phyloP scores from a whole-genome alignment of 2,329 filamentous ascomycete species.

The Niveomyces coronatus region DNA sequence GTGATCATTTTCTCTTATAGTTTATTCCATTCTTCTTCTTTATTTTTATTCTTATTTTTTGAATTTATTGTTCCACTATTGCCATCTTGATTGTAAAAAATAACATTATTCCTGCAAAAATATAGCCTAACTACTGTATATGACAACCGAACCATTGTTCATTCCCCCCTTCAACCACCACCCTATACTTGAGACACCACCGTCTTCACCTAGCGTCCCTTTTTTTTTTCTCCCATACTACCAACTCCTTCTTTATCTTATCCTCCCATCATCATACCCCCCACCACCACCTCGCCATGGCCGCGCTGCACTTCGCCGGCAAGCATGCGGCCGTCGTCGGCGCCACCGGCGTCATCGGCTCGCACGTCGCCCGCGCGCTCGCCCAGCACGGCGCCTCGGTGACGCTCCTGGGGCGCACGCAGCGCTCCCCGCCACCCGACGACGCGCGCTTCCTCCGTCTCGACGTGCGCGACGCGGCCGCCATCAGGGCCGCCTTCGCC shows the following conservation, averaged over 20 bases:
- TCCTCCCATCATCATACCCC: slow-evolving; percentile 20
- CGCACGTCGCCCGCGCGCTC: slow-evolving; percentile 56
- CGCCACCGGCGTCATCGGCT: slow-evolving; percentile 60
- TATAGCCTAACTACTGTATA: no score
- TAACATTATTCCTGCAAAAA: no score
- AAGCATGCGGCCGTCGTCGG: slow-evolving; percentile 56
- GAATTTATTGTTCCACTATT: no score
- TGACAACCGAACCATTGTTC: no score
- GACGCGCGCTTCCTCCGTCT: slow-evolving; percentile 23
- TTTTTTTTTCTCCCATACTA: neutral
- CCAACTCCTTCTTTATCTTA: neutral
- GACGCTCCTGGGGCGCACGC: slow-evolving; percentile 53
- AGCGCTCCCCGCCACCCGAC: slow-evolving; percentile 32
- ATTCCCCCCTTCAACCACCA: no score
- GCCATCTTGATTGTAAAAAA: no score
- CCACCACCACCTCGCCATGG: slow-evolving; percentile 37
- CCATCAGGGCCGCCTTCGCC: slow-evolving; percentile 22
- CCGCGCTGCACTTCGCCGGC: slow-evolving; percentile 30
- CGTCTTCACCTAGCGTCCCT: neutral
- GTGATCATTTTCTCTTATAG: no score
- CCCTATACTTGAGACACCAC: neutral
- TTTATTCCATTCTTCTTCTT: no score
- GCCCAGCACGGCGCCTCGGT: slow-evolving; percentile 48
- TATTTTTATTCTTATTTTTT: no score
- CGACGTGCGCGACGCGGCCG: slow-evolving; percentile 20